These are phyloP conservation scores for Pseudogymnoascus sp. DNA, from an alignment of 2,329 filamentous ascomycete species.

Conservation along the genomic window DNA sequence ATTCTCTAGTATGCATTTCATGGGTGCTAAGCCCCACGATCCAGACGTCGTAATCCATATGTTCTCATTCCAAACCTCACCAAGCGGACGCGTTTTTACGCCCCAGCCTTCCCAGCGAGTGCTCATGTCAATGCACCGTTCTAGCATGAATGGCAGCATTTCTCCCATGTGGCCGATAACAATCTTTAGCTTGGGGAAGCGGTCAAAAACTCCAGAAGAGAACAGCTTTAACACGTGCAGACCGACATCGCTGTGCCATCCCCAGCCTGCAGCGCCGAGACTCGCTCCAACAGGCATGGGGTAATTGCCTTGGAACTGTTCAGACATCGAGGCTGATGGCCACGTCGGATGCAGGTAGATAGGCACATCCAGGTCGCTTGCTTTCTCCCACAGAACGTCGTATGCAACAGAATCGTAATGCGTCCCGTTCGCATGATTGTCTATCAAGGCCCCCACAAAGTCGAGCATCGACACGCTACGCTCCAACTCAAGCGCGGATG, in stretches of 20 bases:
- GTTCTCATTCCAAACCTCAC: constrained; percentile 44
- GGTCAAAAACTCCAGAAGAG: constrained; percentile 44
- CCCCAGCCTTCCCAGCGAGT: constrained; percentile 10
- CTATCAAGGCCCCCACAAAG: constrained; percentile 40
- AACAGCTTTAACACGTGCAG: constrained; percentile 41
- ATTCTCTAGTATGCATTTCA: constrained; percentile 33
- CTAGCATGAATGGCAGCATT: constrained; percentile 45
- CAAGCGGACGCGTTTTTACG: constrained; percentile 28
- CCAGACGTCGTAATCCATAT: constrained; percentile 48
- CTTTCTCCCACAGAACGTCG: constrained; percentile 34
- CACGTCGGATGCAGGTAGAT: constrained; percentile 33
- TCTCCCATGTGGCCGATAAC: constrained; percentile 43
- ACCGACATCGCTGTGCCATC: constrained; percentile 41
- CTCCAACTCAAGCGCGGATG: constrained; percentile 29
- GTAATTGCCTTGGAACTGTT: constrained; percentile 23
- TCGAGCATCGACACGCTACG: constrained; percentile 33
- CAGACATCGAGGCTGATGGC: constrained; percentile 17
- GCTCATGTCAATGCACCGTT: constrained; percentile 31
- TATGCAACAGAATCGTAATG: constrained; percentile 26
- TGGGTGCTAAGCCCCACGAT: constrained; percentile 38
- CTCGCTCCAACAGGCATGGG: constrained; percentile 19
- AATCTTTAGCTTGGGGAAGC: constrained; percentile 43
- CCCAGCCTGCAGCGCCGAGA: constrained; percentile 35
- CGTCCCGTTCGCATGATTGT: constrained; percentile 29
- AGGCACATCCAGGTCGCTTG: constrained; percentile 32